phyloP scores from a whole-genome alignment of 192 early-diverging fungal species.

The Backusella luteola region DNA sequence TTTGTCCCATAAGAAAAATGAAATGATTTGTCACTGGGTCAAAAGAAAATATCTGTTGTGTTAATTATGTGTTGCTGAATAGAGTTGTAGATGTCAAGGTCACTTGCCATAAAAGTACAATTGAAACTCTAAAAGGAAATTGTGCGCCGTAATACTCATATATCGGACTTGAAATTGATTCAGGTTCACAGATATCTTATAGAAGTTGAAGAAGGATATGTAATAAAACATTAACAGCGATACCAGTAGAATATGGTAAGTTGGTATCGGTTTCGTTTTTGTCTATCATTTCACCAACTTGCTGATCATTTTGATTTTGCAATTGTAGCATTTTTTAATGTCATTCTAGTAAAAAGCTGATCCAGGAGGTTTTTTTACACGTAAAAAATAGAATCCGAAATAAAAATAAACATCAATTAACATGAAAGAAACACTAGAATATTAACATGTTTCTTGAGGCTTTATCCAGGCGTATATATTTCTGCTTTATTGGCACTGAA shows the following conservation, averaged over 20 bases:
- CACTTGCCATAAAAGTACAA: neutral
- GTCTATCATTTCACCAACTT: neutral
- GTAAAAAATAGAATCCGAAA: neutral
- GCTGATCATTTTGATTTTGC: conserved; percentile 1
- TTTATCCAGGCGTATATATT: neutral
- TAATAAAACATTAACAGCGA: neutral
- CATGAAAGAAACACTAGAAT: neutral
- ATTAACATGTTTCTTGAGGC: neutral
- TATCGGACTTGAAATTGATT: neutral
- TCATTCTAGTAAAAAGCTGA: neutral
- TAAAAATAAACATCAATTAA: conserved; percentile 4
- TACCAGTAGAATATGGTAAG: neutral
- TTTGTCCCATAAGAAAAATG: neutral
- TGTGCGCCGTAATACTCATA: neutral
- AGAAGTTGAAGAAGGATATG: neutral
- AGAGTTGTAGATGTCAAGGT: conserved; percentile 4
- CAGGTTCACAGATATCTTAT: neutral
- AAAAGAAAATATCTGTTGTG: conserved; percentile 13
- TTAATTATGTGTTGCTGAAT: neutral
- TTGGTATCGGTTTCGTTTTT: neutral
- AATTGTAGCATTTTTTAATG: conserved; percentile 1
- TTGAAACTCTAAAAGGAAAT: neutral
- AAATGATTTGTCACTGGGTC: conserved; percentile 8
- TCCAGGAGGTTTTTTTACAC: neutral
- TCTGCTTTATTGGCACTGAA: neutral